phyloP scores from a whole-genome alignment of 225 moss, liverwort and hornwort species.

The Polytrichum commune region DNA sequence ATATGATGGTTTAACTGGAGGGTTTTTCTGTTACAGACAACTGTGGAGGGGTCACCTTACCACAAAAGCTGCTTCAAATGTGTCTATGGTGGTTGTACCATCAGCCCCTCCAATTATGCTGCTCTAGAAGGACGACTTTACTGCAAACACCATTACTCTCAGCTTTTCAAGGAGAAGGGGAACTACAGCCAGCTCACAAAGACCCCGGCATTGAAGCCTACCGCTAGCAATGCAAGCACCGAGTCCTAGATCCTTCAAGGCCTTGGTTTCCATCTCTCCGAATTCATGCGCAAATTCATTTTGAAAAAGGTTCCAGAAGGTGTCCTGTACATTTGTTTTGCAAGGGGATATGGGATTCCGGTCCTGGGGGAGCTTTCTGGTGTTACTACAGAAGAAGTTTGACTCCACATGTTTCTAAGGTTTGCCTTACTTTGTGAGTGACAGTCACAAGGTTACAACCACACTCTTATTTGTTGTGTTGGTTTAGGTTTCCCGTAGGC shows the following conservation, averaged over 20 bases:
- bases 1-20: background rate
- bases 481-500: too few species aligned
- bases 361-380: constrained; percentile 27
- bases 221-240: constrained; percentile 35
- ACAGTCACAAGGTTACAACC: too few species aligned
- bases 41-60: constrained; percentile 90
- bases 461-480: too few species aligned
- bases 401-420: constrained; percentile 35
- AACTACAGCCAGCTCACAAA: constrained; percentile 96
- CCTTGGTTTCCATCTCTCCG: constrained; percentile 32
- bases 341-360: constrained; percentile 38
- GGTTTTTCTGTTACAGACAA: constrained; percentile 47
- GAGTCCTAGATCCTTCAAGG: constrained; percentile 41
- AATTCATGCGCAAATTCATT: constrained; percentile 44
- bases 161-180: constrained; percentile 99
- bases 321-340: constrained; percentile 42
- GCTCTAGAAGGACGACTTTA: constrained; percentile 96
- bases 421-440: constrained; percentile 25
- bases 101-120: constrained; percentile 94
- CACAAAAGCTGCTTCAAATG: constrained; percentile 99
- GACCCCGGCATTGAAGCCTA: constrained; percentile 75
- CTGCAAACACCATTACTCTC: constrained; percentile 97
- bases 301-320: constrained; percentile 37
- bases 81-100: constrained; percentile 82
- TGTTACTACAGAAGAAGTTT: constrained; percentile 33